Evolutionary conservation across 2,329 filamentous ascomycete species (phyloP).

Genomic region (Aspergillus felis): DNA sequence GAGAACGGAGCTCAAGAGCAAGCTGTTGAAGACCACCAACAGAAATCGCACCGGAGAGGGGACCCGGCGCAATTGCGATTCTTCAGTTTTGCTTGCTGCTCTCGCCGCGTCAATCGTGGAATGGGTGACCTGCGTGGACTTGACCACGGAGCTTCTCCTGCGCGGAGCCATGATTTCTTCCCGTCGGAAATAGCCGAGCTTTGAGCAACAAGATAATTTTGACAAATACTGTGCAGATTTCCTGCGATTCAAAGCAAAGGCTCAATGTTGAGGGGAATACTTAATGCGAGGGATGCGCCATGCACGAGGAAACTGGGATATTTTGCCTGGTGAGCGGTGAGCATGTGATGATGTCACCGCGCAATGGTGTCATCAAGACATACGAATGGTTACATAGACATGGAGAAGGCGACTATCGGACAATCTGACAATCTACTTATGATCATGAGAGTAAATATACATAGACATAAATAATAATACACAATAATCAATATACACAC

Average conservation of each 20-base stretch:
- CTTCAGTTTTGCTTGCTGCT: slow-evolving; percentile 4
- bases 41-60: slow-evolving; percentile 42
- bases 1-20: slow-evolving; percentile 61
- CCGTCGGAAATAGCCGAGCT: not conserved
- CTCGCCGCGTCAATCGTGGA: slow-evolving; percentile 11
- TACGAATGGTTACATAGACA: not conserved
- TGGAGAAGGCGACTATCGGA: not conserved
- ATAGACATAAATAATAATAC: not conserved
- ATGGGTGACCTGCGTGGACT: slow-evolving; percentile 4
- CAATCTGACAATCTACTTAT: not conserved
- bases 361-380: slow-evolving; percentile 1
- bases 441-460: not conserved
- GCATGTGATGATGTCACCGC: slow-evolving; percentile 34
- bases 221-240: not conserved
- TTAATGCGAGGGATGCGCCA: slow-evolving; percentile 2
- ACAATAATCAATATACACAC: not conserved
- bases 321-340: slow-evolving; percentile 26
- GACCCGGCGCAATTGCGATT: slow-evolving; percentile 22
- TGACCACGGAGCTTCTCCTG: slow-evolving; percentile 20
- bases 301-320: slow-evolving; percentile 8
- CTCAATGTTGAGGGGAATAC: not conserved
- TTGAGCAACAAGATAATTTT: not conserved
- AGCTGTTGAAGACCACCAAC: slow-evolving; percentile 48
- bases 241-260: not conserved
- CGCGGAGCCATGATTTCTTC: slow-evolving; percentile 13